These are phyloP conservation scores for Boehmeria nivea DNA, from an alignment of 306 rosid species.

Conservation along the genomic window DNA sequence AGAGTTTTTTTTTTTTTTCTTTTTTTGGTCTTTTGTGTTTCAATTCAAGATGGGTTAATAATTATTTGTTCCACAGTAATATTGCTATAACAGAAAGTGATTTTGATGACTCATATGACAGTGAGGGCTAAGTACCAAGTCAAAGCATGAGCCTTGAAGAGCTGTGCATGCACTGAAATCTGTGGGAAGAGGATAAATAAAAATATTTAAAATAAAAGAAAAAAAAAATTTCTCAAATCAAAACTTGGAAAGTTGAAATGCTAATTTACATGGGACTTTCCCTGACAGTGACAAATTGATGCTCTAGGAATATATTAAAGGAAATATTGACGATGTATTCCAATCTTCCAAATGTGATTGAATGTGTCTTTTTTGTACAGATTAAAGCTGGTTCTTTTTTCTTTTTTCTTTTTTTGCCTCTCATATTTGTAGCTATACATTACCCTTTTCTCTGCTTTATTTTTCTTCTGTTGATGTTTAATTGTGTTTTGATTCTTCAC, in stretches of 20 bases:
- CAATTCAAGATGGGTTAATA: conserved; percentile 1
- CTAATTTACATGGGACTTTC: conserved; percentile 54
- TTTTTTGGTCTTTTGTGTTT: neutral
- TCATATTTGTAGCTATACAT: conserved; percentile 3
- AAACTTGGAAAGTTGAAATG: conserved; percentile 40
- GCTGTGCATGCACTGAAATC: neutral
- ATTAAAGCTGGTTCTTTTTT: conserved; percentile 15
- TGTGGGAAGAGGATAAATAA: neutral
- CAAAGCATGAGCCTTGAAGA: neutral
- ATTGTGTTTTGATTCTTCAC: conserved; percentile 27
- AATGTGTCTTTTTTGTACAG: conserved; percentile 23
- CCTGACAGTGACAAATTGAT: conserved; percentile 47
- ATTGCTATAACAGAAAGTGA: conserved; percentile 8
- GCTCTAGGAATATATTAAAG: conserved; percentile 53
- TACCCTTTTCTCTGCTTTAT: conserved; percentile 4
- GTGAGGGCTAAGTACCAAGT: neutral
- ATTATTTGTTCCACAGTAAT: neutral
- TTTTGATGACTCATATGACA: conserved; percentile 1
- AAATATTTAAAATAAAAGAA: neutral
- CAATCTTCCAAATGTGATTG: conserved; percentile 28
- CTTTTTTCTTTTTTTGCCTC: neutral
- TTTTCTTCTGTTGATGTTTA: conserved; percentile 13
- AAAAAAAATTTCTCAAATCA: neutral
- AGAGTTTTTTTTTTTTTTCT: neutral
- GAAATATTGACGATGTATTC: conserved; percentile 23